Percentiles rank a stretch among this genome's conserved stretches.
Evolutionary conservation across 225 moss, liverwort and hornwort species (phyloP).

Genomic region (Takakia lepidozioides): DNA sequence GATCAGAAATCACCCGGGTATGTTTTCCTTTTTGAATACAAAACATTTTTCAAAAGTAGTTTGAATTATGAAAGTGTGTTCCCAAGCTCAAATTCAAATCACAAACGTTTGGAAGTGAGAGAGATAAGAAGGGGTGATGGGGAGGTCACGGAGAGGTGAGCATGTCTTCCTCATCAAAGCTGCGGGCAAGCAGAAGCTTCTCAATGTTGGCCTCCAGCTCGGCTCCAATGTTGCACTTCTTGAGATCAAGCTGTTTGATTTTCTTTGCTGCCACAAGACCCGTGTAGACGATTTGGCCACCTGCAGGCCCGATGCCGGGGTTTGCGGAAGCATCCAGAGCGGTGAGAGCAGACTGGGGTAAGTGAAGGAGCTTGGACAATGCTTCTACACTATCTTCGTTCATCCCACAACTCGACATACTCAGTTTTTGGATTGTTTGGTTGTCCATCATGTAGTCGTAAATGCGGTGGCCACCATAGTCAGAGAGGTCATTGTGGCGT

Average conservation of each 20-base stretch:
- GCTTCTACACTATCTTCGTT: slow-evolving; percentile 12
- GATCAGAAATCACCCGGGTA: too few species aligned
- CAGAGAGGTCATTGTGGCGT: slow-evolving; percentile 34
- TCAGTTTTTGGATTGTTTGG: slow-evolving; percentile 38
- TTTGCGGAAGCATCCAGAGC: slow-evolving; percentile 40
- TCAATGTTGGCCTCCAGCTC: slow-evolving; percentile 41
- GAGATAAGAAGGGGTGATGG: too few species aligned
- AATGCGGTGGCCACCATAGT: slow-evolving; percentile 49
- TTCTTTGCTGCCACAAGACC: slow-evolving; percentile 32
- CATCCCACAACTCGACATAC: slow-evolving; percentile 32
- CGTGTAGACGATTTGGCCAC: slow-evolving; percentile 25
- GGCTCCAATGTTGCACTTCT: slow-evolving; percentile 18
- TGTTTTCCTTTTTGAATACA: too few species aligned
- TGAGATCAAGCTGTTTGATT: slow-evolving; percentile 36
- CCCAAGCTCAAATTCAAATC: too few species aligned
- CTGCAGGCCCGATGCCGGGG: slow-evolving; percentile 17
- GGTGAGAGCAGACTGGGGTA: slow-evolving; percentile 30
- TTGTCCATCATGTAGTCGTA: slow-evolving; percentile 62
- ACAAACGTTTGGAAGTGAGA: too few species aligned
- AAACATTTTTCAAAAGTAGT: too few species aligned
- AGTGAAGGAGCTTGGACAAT: slow-evolving; percentile 33
- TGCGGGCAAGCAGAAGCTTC: slow-evolving; percentile 25
- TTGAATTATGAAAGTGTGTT: too few species aligned
- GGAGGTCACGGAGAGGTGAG: too few species aligned
- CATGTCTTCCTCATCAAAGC: slow-evolving; percentile 39